Evolutionary conservation across 2,329 filamentous ascomycete genomes (phyloP), one percentile per base, ranked within the genome.

Genomic region (Apiospora saccharicola): DNA sequence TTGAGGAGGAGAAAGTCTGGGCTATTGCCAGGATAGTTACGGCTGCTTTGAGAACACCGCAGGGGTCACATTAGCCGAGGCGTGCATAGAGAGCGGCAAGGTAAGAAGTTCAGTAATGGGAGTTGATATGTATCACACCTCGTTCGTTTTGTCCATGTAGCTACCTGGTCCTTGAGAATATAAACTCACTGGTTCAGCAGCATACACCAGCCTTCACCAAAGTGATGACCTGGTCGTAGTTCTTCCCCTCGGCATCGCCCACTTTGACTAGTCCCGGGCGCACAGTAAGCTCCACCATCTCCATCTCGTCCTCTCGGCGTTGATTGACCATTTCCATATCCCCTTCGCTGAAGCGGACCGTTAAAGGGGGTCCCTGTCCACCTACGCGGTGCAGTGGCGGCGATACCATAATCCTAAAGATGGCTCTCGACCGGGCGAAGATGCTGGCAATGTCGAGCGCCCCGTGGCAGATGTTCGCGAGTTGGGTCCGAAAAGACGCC

Each of bases 1-100:
- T 86, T 70, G 83, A 87, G 71, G 86, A 88, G 75, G 86, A 88
- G 78, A 88, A 87, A 75, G 81, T 86, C 61, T 77, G 86, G 71
- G 82, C 82, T 0, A 77, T 86, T 72, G 83, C 83, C 1, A 83
- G 85, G 71, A 72, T 77, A 44, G 73, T 80, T 4, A 67, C 71
- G 24, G 74, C 75, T 4, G 77, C 76, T 2, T 71, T 80, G 71
- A 49, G 74, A 24, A 73, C 67, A 14, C 12, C 1, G 3, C 8
- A 44, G 14, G 43, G 10, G 8, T 4, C 1, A 44, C 14, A 13
- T 4, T 44, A 44, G 43, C 12, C 12, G 43, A 44, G 43, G 14
- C 1, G 12, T 44, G 43, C 12, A 14, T 14, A 37, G 26, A 2
- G 26, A 30, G 26, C 26, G 26, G 2, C 26, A 30, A 30, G 26